Evolutionary conservation across 345 rosid species (phyloP).

Genomic region (Syzygium jambos): DNA sequence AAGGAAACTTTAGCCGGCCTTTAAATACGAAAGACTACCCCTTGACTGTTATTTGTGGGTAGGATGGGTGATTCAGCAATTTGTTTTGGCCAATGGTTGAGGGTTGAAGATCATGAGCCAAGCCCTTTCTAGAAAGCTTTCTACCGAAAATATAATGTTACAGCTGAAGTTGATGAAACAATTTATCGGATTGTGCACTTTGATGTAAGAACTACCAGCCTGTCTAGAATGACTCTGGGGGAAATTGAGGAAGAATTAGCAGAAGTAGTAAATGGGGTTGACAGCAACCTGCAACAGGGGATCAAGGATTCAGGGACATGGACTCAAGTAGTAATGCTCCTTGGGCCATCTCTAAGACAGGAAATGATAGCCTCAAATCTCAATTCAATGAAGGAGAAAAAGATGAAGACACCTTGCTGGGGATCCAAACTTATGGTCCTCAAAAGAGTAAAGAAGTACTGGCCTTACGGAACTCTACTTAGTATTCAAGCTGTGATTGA

Average conservation of each 20-base stretch:
- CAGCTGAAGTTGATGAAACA: background rate
- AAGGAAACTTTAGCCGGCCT: background rate
- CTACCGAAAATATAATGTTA: background rate
- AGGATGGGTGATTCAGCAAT: background rate
- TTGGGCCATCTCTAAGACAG: too few relatives aligned
- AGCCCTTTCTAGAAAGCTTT: background rate
- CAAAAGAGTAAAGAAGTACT: too few relatives aligned
- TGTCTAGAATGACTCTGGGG: background rate
- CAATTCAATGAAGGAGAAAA: too few relatives aligned
- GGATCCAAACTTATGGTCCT: too few relatives aligned
- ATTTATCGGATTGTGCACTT: background rate
- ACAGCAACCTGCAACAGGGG: accelerated
- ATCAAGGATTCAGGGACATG: background rate
- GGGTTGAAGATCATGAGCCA: background rate
- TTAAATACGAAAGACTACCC: background rate
- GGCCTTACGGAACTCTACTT: too few relatives aligned
- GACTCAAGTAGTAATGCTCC: too few relatives aligned
- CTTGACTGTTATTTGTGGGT: background rate
- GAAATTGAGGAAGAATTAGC: background rate
- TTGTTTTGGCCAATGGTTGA: background rate
- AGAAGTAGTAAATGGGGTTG: background rate
- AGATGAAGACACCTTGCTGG: too few relatives aligned
- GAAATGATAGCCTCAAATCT: too few relatives aligned
- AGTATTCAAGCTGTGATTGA: too few relatives aligned
- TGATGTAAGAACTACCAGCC: background rate